Base-by-base conservation (phyloP, 2,329 filamentous ascomycete species). In the Xylariaceae sp. region DNA sequence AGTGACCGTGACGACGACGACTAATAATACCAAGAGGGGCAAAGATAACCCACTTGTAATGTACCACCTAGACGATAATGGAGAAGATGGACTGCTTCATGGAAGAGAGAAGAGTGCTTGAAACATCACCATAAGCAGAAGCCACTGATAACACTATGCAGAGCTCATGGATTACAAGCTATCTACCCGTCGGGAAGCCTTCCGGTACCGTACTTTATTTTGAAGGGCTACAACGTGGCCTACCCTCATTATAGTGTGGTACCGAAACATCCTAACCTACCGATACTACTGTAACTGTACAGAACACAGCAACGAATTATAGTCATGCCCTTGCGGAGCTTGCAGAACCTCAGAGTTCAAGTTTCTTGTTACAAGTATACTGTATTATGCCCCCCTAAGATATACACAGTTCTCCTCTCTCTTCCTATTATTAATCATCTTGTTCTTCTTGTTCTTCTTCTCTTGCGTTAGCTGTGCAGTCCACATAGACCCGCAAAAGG, bases 181-280 rank as follows among this genome's bases (percentile, higher is more conserved):
- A 33, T 48, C 59, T 58, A 55, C 45, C 48, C 44, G 37, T 60
- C 59, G 59, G 59, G 59, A 62, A 62, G 48, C 56, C 24, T 62
- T 60, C 59, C 59, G 59, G 59, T 59, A 60, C 59, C 56, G 34
- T 49, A 51, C 29, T 39, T 53, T 56, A 23, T 26, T 56, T 62
- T 39, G 48, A 56, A 59, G 45, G 59, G 56, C 53, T 51, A 53
- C 56, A 62, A 62, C 59, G 59, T 62, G 59, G 59, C 45, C 53
- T 44, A 23, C 39, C 53, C 53, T 37, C 21, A 21, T 14, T 33
- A 53, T 53, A 49, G 34, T 53, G 40, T 31, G 53, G 53, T 49
- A 60, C 34, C 56, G 56, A 62, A 50, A 48, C 48, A 23, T 45
- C 37, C 17, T n/a, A 47, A 45, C 34, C 40, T 50, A 39, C 17